These are phyloP conservation scores for Coniella vitis DNA, from an alignment of 2,329 filamentous ascomycete genomes.

Conservation along the genomic window DNA sequence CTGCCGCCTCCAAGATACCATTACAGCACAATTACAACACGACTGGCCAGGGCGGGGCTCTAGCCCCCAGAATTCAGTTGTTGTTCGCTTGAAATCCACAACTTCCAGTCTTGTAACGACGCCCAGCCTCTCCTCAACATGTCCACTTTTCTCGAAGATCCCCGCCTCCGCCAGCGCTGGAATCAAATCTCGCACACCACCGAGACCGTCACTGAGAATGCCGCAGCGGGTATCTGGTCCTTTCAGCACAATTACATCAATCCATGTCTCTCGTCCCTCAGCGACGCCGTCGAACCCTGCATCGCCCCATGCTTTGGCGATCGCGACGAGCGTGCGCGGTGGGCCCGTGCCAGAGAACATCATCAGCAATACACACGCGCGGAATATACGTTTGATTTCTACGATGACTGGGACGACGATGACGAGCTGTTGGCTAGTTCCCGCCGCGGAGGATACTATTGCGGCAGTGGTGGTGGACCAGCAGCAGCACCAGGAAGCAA, in stretches of 20 bases:
- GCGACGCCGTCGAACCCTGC: constrained; percentile 63
- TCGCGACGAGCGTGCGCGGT: constrained; percentile 66
- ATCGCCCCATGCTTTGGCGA: constrained; percentile 64
- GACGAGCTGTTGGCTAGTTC: constrained; percentile 27
- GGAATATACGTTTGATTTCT: constrained; percentile 91
- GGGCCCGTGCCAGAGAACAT: constrained; percentile 57
- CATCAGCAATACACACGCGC: constrained; percentile 45
- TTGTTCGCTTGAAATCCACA: neutral
- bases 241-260: constrained; percentile 81
- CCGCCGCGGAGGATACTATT: constrained; percentile 40
- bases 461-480: constrained; percentile 66
- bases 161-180: constrained; percentile 85
- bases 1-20: too few relatives aligned
- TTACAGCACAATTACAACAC: too few relatives aligned
- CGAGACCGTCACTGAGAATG: constrained; percentile 82
- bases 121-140: constrained; percentile 29
- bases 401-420: constrained; percentile 80
- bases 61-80: neutral
- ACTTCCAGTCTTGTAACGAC: neutral
- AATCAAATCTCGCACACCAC: constrained; percentile 88
- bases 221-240: constrained; percentile 84
- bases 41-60: neutral
- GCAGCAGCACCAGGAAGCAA: constrained; percentile 2
- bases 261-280: constrained; percentile 68
- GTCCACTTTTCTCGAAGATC: constrained; percentile 64